These are phyloP conservation scores for Psilocybe cyanescens DNA, from an alignment of 768 basidiomycete genomes.

Conservation along the genomic window DNA sequence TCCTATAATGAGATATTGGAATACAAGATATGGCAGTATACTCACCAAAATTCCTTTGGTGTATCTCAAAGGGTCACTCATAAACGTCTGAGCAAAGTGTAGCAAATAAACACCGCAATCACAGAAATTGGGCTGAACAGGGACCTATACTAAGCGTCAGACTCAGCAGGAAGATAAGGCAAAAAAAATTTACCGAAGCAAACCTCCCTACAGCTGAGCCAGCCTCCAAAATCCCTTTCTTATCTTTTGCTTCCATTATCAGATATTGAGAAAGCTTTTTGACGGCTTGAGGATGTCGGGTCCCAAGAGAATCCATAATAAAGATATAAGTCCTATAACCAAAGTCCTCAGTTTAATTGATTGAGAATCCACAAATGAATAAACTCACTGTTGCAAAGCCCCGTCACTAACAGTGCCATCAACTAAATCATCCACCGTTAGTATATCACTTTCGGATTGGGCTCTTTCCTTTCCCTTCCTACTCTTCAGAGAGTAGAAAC, in stretches of 20 bases:
- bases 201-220: constrained; percentile 48
- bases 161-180: background rate
- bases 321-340: constrained; percentile 75
- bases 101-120: constrained; percentile 94
- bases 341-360: background rate
- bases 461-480: constrained; percentile 26
- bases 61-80: constrained; percentile 60
- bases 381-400: constrained; percentile 15
- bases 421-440: background rate
- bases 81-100: constrained; percentile 82
- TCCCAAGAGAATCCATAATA: constrained; percentile 88
- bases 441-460: background rate
- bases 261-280: constrained; percentile 72
- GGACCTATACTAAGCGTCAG: constrained; percentile 59
- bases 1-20: background rate
- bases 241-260: constrained; percentile 76
- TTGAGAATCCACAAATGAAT: background rate
- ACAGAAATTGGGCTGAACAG: constrained; percentile 84
- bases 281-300: constrained; percentile 66
- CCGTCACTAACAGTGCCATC: constrained; percentile 9
- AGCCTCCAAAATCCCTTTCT: constrained; percentile 46
- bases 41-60: constrained; percentile 52
- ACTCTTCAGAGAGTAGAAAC: constrained; percentile 13
- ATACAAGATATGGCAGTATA: background rate
- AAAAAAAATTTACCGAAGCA: constrained; percentile 48